Evolutionary conservation across 345 rosid species (phyloP).

Genomic region (Pugionium dolabratum): DNA sequence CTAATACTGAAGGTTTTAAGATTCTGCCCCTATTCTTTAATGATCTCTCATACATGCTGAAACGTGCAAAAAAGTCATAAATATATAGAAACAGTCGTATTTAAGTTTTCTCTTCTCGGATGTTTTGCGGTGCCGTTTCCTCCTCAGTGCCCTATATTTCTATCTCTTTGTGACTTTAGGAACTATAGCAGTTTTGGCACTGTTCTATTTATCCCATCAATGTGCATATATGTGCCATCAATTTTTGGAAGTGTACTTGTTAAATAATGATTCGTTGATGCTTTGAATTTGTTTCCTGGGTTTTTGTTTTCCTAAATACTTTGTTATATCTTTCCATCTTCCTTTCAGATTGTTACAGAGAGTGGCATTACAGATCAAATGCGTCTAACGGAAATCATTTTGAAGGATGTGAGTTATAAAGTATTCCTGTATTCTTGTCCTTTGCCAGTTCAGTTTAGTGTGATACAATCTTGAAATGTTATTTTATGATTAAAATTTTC

Average conservation of each 20-base stretch:
- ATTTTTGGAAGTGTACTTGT: conserved; percentile 10
- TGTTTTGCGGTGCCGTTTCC: conserved; percentile 17
- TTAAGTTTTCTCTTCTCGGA: conserved; percentile 4
- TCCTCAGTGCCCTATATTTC: background rate
- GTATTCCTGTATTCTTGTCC: conserved; percentile 2
- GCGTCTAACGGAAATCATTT: conserved; percentile 70
- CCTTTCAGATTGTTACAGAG: conserved; percentile 65
- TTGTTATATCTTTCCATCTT: conserved; percentile 9
- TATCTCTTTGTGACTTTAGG: conserved; percentile 20
- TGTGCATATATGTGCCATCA: conserved; percentile 10
- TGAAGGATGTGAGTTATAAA: conserved; percentile 71
- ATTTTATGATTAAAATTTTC: conserved; percentile 23
- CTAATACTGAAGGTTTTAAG: conserved; percentile 82
- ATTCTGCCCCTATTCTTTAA: conserved; percentile 40
- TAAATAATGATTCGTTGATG: conserved; percentile 9
- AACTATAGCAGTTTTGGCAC: background rate
- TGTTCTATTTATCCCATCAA: conserved; percentile 20
- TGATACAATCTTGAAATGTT: conserved; percentile 1
- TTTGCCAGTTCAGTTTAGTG: conserved; percentile 2
- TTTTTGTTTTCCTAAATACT: conserved; percentile 63
- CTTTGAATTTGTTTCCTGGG: conserved; percentile 14
- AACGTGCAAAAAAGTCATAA: conserved; percentile 11
- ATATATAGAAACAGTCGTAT: conserved; percentile 1
- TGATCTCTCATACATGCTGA: conserved; percentile 15
- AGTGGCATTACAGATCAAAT: conserved; percentile 93